Conservation (phyloP, 169 alveolate genomes). For the Cryptosporidium ubiquitum region DNA sequence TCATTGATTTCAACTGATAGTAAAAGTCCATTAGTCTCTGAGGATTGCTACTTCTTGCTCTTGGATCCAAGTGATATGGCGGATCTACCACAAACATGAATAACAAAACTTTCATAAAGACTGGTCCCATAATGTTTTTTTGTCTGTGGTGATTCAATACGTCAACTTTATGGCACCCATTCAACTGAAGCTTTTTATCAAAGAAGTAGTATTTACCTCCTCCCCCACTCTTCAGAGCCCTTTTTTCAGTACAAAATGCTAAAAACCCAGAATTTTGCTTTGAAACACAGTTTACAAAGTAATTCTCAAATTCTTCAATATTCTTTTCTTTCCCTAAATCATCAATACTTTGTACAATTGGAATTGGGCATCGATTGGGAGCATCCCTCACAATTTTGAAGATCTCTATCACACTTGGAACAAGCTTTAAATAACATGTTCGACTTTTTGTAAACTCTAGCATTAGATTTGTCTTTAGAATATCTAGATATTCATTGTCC, state of each 20-base stretch:
- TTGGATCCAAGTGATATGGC: conserved; percentile 65
- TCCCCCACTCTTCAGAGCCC: conserved; percentile 74
- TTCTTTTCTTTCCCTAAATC: conserved; percentile 66
- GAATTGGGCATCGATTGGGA: conserved; percentile 68
- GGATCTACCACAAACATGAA: conserved; percentile 74
- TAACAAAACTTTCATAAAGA: conserved; percentile 65
- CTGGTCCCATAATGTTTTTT: conserved; percentile 63
- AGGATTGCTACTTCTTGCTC: conserved; percentile 74
- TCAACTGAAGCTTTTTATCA: conserved; percentile 55
- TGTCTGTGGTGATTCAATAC: conserved; percentile 70
- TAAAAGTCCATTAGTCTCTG: conserved; percentile 73
- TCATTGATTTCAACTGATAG: conserved; percentile 69
- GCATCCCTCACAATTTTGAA: conserved; percentile 62
- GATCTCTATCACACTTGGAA: conserved; percentile 70
- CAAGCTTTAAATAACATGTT: conserved; percentile 68
- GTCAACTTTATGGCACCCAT: conserved; percentile 73
- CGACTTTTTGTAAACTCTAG: conserved; percentile 70
- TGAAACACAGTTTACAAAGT: conserved; percentile 50
- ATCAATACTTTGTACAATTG: conserved; percentile 64
- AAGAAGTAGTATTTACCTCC: conserved; percentile 71
- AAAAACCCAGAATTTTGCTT: conserved; percentile 67
- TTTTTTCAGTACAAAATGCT: conserved; percentile 69
- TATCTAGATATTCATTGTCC: conserved; percentile 58
- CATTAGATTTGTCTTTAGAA: conserved; percentile 66
- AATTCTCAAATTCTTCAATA: conserved; percentile 57